These are phyloP conservation scores for Pichia sp. DNA, from an alignment of 1,139 yeast species.

Conservation along the genomic window DNA sequence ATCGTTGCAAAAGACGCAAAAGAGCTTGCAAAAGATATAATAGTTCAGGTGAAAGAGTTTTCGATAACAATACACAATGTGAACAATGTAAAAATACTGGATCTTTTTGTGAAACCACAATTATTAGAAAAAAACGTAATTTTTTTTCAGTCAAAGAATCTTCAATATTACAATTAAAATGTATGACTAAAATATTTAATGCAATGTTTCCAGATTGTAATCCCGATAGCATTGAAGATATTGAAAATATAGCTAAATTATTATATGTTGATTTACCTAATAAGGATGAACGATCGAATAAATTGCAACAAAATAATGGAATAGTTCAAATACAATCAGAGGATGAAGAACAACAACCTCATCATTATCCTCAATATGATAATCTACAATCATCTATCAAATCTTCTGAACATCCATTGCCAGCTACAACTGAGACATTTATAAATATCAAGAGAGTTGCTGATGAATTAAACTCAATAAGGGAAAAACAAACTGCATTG, in stretches of 20 bases:
- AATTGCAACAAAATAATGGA: not conserved
- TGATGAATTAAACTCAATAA: not conserved
- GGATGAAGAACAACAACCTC: not conserved
- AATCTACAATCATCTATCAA: too few relatives aligned
- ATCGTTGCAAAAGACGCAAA: conserved; percentile 35
- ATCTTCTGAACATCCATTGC: conserved; percentile 17
- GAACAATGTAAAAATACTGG: conserved; percentile 27
- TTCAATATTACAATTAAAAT: conserved; percentile 31
- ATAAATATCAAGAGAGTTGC: not conserved
- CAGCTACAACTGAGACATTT: conserved; percentile 21
- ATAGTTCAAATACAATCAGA: not conserved
- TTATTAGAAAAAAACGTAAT: conserved; percentile 30
- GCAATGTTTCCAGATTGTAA: conserved; percentile 35
- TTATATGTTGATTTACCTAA: conserved; percentile 31
- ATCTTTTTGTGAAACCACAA: conserved; percentile 31
- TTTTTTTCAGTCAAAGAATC: conserved; percentile 25
- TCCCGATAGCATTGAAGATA: conserved; percentile 30
- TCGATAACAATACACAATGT: conserved; percentile 30
- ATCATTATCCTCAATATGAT: too few relatives aligned
- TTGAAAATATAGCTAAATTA: conserved; percentile 29
- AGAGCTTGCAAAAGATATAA: conserved; percentile 32
- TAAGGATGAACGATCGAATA: not conserved
- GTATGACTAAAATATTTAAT: conserved; percentile 29
- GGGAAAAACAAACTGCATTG: not conserved
- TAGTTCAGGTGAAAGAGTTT: conserved; percentile 13